These are phyloP conservation scores for Colletotrichum paranaense DNA, from an alignment of 2,329 filamentous ascomycete genomes.

Conservation along the genomic window DNA sequence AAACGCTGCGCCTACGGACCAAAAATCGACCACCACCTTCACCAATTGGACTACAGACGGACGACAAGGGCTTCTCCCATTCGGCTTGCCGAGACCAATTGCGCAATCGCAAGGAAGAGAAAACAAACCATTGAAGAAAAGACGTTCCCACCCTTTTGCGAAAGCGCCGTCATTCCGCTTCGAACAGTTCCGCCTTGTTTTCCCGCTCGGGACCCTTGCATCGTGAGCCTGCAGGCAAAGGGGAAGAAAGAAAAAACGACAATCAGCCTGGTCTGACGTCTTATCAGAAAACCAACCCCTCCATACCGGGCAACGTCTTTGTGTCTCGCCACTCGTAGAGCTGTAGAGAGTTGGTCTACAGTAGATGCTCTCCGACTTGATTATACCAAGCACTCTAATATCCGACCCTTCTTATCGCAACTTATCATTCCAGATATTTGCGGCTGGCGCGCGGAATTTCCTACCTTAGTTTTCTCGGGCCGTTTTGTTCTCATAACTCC, in stretches of 20 bases:
- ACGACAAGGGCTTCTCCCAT: slow-evolving; percentile 1
- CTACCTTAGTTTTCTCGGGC: not conserved
- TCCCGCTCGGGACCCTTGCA: slow-evolving; percentile 17
- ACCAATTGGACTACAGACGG: not conserved
- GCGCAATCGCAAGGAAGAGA: slow-evolving; percentile 22
- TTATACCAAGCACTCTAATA: not conserved
- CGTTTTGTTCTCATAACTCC: not conserved
- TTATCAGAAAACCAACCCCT: slow-evolving; percentile 3
- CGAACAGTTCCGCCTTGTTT: slow-evolving; percentile 3
- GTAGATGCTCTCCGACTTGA: not conserved
- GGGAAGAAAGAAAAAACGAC: too few relatives aligned
- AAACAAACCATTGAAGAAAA: slow-evolving; percentile 15
- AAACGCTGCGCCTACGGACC: not conserved
- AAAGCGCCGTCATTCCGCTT: not conserved
- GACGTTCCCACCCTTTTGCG: not conserved
- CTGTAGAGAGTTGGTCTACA: not conserved
- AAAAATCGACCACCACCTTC: not conserved
- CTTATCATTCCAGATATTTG: too few relatives aligned
- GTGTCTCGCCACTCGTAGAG: not conserved
- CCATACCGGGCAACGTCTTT: not conserved
- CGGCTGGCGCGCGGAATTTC: not conserved
- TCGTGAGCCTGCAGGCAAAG: slow-evolving; percentile 1
- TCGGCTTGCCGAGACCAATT: slow-evolving; percentile 25
- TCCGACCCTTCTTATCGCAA: too few relatives aligned
- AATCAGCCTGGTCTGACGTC: slow-evolving; percentile 4